Conservation (phyloP, 805 yeast genomes). For the baker's yeast (Saccharomyces cerevisiae) region DNA sequence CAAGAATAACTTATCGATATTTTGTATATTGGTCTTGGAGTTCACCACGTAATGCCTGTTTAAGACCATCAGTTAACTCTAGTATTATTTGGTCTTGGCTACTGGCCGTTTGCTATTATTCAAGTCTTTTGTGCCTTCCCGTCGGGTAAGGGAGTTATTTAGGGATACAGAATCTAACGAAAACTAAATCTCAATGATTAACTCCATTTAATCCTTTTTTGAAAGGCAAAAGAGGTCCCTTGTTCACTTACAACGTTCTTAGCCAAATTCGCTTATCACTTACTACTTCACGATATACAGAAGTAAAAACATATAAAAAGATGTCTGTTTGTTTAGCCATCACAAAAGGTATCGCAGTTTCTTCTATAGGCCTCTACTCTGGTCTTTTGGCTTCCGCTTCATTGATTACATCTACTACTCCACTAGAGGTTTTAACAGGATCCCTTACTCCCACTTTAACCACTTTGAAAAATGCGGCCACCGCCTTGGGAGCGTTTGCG, state of each 20-base stretch:
- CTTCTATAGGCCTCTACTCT: conserved; percentile 60
- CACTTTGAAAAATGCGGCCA: conserved; percentile 6
- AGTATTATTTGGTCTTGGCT: too few relatives aligned
- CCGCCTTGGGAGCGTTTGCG: conserved; percentile 39
- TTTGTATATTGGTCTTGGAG: too few relatives aligned
- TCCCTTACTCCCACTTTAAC: conserved; percentile 18
- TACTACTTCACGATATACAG: neutral
- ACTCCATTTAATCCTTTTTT: neutral
- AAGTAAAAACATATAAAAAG: neutral
- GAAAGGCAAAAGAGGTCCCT: neutral
- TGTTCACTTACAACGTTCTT: neutral
- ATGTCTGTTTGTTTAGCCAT: conserved; percentile 50
- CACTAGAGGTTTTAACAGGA: conserved; percentile 18
- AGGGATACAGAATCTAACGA: neutral
- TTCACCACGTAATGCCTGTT: neutral
- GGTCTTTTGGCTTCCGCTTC: conserved; percentile 35
- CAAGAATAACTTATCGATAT: too few relatives aligned
- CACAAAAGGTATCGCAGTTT: conserved; percentile 55
- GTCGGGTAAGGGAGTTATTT: neutral
- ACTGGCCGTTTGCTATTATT: neutral
- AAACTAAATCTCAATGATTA: neutral
- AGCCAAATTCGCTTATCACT: neutral
- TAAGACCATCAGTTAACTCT: too few relatives aligned
- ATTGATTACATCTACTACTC: conserved; percentile 6
- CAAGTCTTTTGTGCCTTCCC: neutral